Percentiles rank a stretch among this genome's conserved stretches.
Evolutionary conservation across 163 green algal species (phyloP).

Genomic region (Chlamydomonas reinhardtii): DNA sequence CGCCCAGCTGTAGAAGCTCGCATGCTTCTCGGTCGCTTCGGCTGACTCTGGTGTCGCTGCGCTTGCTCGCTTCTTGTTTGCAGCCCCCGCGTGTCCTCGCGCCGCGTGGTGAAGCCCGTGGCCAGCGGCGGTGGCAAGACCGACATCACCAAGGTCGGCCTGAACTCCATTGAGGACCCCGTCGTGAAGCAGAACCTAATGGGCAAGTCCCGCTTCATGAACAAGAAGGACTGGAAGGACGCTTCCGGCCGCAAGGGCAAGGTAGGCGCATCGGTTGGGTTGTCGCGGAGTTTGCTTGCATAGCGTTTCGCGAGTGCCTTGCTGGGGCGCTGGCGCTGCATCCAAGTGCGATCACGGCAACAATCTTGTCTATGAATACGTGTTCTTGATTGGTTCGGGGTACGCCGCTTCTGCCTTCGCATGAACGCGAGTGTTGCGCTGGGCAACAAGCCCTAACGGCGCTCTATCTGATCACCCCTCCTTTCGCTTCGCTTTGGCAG

Average conservation of each 20-base stretch:
- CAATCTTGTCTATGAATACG: no score
- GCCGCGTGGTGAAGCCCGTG: constrained; percentile 42
- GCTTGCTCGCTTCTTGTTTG: not conserved
- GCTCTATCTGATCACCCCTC: no score
- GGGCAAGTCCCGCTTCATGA: constrained; percentile 87
- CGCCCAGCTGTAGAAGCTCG: not conserved
- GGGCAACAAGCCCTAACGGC: no score
- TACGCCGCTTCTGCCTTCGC: no score
- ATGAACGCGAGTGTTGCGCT: no score
- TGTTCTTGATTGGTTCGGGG: no score
- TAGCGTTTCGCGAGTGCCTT: no score
- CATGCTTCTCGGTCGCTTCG: not conserved
- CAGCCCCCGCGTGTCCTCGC: constrained; percentile 42
- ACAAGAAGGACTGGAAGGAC: constrained; percentile 90
- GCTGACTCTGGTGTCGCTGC: not conserved
- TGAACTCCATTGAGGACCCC: constrained; percentile 85
- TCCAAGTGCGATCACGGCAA: no score
- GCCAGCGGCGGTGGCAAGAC: constrained; percentile 77
- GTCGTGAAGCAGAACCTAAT: constrained; percentile 89
- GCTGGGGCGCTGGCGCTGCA: no score
- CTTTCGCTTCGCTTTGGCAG: constrained; percentile 53
- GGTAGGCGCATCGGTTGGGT: constrained; percentile 53
- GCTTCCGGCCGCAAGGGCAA: constrained; percentile 94
- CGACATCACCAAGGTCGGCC: constrained; percentile 88
- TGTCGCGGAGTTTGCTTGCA: not conserved